phyloP scores from a whole-genome alignment of 116 monocot species.

The Zostera marina region DNA sequence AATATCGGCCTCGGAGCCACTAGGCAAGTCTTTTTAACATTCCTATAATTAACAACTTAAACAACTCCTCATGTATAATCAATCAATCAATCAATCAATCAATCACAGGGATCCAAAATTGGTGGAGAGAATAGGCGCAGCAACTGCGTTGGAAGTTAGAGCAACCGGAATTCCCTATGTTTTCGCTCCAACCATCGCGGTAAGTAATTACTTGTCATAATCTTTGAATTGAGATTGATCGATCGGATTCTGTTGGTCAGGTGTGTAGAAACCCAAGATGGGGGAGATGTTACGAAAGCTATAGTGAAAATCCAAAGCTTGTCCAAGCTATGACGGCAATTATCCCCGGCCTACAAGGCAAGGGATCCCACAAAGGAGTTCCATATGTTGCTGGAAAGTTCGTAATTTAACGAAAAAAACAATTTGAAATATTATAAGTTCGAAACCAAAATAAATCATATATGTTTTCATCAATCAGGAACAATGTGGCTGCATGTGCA shows the following conservation, averaged over 20 bases:
- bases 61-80: too few species aligned
- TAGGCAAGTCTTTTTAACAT: constrained; percentile 16
- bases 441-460: too few species aligned
- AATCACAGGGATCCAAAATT: constrained; percentile 43
- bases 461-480: constrained; percentile 7
- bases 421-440: too few species aligned
- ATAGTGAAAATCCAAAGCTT: constrained; percentile 47
- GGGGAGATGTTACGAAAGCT: constrained; percentile 78
- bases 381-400: constrained; percentile 27
- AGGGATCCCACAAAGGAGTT: constrained; percentile 9
- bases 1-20: constrained; percentile 60
- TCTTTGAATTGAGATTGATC: not conserved
- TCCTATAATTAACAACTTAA: not conserved
- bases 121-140: constrained; percentile 53
- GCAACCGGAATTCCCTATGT: constrained; percentile 64
- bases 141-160: constrained; percentile 62
- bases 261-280: constrained; percentile 61
- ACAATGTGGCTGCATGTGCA: constrained; percentile 52
- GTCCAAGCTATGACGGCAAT: constrained; percentile 66
- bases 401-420: not conserved
- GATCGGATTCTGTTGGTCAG: constrained; percentile 5
- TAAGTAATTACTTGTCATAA: not conserved
- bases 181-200: constrained; percentile 67
- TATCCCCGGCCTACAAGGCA: constrained; percentile 69
- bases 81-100: too few species aligned